Conservation (phyloP, 2,329 filamentous ascomycete species). For the Alternaria alternata region DNA sequence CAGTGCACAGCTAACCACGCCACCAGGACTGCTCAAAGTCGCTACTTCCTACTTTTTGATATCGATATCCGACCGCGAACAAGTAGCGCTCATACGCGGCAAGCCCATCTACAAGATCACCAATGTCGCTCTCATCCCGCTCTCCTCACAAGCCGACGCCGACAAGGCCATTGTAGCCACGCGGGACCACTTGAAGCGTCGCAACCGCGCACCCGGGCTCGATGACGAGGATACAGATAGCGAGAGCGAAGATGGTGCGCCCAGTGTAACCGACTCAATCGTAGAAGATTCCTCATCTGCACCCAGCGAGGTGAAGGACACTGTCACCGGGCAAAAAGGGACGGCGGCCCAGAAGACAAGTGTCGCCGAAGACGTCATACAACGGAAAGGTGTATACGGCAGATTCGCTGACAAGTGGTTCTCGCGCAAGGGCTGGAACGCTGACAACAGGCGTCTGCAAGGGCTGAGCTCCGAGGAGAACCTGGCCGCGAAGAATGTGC, state of each 20-base stretch:
- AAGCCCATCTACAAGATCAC: constrained; percentile 86
- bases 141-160: constrained; percentile 78
- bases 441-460: constrained; percentile 73
- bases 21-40: constrained; percentile 83
- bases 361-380: constrained; percentile 88
- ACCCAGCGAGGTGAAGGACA: constrained; percentile 44
- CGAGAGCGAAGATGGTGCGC: constrained; percentile 45
- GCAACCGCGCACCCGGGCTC: constrained; percentile 34
- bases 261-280: constrained; percentile 48
- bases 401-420: constrained; percentile 93
- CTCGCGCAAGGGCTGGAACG: constrained; percentile 80
- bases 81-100: constrained; percentile 86
- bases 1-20: not conserved
- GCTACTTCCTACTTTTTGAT: constrained; percentile 84
- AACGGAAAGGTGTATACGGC: constrained; percentile 82
- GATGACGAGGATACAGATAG: constrained; percentile 43
- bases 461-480: constrained; percentile 68
- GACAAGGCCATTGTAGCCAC: constrained; percentile 74
- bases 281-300: constrained; percentile 46
- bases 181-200: constrained; percentile 54
- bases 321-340: constrained; percentile 38
- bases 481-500: constrained; percentile 46
- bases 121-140: constrained; percentile 89
- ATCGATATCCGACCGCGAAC: constrained; percentile 83
- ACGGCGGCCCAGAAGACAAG: constrained; percentile 54